These are phyloP conservation scores for Colletotrichum sublineola DNA, from an alignment of 2,329 filamentous ascomycete genomes.

Conservation along the genomic window DNA sequence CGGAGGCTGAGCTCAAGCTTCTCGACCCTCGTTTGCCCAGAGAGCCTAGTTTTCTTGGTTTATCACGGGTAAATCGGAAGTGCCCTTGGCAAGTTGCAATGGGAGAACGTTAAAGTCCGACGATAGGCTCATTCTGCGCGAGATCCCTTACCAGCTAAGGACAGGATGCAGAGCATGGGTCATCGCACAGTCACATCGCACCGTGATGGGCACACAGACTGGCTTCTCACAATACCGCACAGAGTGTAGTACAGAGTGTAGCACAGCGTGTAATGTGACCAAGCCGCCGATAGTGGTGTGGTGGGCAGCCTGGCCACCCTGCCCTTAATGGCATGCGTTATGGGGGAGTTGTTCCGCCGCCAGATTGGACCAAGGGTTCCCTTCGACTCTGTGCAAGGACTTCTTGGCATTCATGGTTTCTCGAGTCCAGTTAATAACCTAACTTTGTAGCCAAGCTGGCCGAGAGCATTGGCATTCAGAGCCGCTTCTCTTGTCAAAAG, in stretches of 20 bases:
- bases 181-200: slow-evolving; percentile 24
- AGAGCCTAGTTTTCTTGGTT: slow-evolving; percentile 9
- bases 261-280: slow-evolving; percentile 29
- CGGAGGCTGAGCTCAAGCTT: slow-evolving; percentile 41
- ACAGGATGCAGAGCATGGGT: slow-evolving; percentile 3
- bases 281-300: slow-evolving; percentile 24
- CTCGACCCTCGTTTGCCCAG: slow-evolving; percentile 29
- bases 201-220: slow-evolving; percentile 5
- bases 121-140: neutral
- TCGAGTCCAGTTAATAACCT: slow-evolving; percentile 34
- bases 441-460: slow-evolving; percentile 29
- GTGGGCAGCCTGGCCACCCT: slow-evolving; percentile 23
- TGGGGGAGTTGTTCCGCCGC: slow-evolving; percentile 34
- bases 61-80: slow-evolving; percentile 35
- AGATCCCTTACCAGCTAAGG: neutral
- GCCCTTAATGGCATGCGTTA: slow-evolving; percentile 26
- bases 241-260: slow-evolving; percentile 12
- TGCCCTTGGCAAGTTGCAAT: slow-evolving; percentile 32
- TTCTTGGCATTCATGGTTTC: neutral
- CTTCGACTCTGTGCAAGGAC: slow-evolving; percentile 17
- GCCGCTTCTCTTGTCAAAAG: slow-evolving; percentile 53
- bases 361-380: slow-evolving; percentile 31
- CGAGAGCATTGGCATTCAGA: slow-evolving; percentile 42
- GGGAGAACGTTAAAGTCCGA: neutral
- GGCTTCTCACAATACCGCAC: slow-evolving; percentile 13